Evolutionary conservation across 805 yeast genomes (phyloP), one percentile per base, ranked within the genome.

Genomic region (Barnettozyma siamensis): DNA sequence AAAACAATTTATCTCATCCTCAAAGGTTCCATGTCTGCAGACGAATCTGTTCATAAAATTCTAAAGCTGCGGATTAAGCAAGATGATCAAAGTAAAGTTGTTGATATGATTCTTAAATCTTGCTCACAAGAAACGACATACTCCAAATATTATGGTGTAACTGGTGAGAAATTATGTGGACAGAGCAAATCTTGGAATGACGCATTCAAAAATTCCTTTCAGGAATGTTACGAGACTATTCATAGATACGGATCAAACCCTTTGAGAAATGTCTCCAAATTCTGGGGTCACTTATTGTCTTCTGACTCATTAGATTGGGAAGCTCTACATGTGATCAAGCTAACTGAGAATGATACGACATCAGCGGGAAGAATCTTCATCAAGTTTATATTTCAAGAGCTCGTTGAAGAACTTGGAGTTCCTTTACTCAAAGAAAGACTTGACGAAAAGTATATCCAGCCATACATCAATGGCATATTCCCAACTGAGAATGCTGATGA

Each of bases 41-140:
- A 87, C 50, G 99, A 93, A 66, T 91, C 95, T 1, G 88, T 87
- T 1, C 98, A 89, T 59, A 89, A 89, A 59, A 63, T 93, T 6
- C 51, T 85, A 31, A 75, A 73, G 53, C 53, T 85, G 11, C 53
- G 69, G 8, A 64, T 70, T 12, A 62, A 65, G 1, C 57, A 50
- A 12, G 58, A 66, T 8, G 68, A 74, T 34, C 76, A 80, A 49
- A 60, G 61, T 5, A 73, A 75, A 49, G 67, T 87, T 12, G 78
- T 76, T 7, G 88, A 83, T 49, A 83, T 85, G 76, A 63, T 91
- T 5, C 66, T 87, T 12, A 83, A 83, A 58, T 78, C 91, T 45
- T 83, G 96, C 59, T 75, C 88, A 0, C 94, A 89, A 53, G 96
- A 87, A 50, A 78, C 83, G 48, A 80, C 91, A 0, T 91, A 88